A percentile compares a stretch with the other conserved stretches of the same genome.
These are phyloP conservation scores for Camellia oleifera DNA, from an alignment of 179 eudicot genomes.

Conservation along the genomic window DNA sequence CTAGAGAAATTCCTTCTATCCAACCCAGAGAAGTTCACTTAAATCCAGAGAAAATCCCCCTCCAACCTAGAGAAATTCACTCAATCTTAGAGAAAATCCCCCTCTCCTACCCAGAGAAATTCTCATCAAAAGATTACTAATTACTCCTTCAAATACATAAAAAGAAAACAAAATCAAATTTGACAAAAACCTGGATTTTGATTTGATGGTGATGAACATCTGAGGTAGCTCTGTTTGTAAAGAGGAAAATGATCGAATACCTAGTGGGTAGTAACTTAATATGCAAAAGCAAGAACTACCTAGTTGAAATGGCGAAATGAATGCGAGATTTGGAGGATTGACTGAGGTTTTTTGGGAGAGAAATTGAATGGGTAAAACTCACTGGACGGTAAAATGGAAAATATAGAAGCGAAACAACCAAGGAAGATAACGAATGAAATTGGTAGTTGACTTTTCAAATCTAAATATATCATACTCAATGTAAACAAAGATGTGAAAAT, in stretches of 20 bases:
- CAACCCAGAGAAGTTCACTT: too few relatives aligned
- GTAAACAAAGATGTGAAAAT: neutral
- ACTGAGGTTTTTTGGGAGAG: neutral
- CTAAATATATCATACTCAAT: neutral
- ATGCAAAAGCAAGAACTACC: neutral
- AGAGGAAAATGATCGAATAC: slow-evolving; percentile 3
- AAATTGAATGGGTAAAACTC: neutral
- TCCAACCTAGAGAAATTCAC: too few relatives aligned
- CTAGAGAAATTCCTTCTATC: too few relatives aligned
- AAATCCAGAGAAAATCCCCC: too few relatives aligned
- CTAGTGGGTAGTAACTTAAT: neutral
- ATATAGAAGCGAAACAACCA: neutral
- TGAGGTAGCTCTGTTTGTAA: neutral
- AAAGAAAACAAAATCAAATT: neutral
- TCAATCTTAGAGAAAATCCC: too few relatives aligned
- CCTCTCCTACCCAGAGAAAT: too few relatives aligned
- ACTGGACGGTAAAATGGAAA: neutral
- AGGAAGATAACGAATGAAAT: neutral
- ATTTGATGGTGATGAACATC: neutral
- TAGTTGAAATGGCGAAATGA: neutral
- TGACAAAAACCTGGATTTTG: slow-evolving; percentile 1
- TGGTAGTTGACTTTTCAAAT: neutral
- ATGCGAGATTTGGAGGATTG: neutral
- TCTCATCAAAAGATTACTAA: neutral
- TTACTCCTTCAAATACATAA: neutral